Evolutionary conservation across 768 basidiomycete species (phyloP), one percentile per base, ranked within the genome.

Genomic region (Phylloporus sp.): DNA sequence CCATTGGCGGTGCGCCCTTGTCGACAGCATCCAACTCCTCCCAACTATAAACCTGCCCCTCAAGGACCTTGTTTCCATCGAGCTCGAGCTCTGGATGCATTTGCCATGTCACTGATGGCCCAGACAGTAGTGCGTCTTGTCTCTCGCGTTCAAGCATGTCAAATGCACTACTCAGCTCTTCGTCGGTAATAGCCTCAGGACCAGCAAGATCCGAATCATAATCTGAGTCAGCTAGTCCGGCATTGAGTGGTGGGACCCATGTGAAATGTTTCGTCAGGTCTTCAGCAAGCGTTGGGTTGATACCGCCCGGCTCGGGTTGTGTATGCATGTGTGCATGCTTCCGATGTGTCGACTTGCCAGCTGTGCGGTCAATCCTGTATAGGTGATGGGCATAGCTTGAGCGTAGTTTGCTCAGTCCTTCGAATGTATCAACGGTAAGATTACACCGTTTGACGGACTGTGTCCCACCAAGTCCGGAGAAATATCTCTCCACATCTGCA

Each of bases 311-410:
- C 13, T 32, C 4, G 6, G 33, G 7, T 21, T 35, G 42, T 0
- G 42, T 44, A 6, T 44, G 42, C 42, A 36, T 44, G 9, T 44
- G 42, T 2, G 26, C 34, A n/a, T 44, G 42, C 33, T 36, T 35
- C 2, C 18, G 20, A 7, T 44, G 42, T 2, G 24, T 21, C 0
- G 34, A 27, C 11, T 35, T 44, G 21, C 42, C 42, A 1, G 20
- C 34, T 3, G 26, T 26, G 20, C 3, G 24, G 11, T 34, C 33
- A 7, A 38, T 38, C 3, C 27, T 38, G 38, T 38, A 38, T 22
- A 38, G 18, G 11, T 38, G 26, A 9, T 38, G 38, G 0, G 24
- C n/a, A 27, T 38, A 38, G 3, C 17, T 38, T 38, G 38, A 38
- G 9, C 17, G 10, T 26, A 38, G 17, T 7, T 38, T 38, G 24